Evolutionary conservation across 768 basidiomycete species (phyloP).

Genomic region (Pisolithus microcarpus): DNA sequence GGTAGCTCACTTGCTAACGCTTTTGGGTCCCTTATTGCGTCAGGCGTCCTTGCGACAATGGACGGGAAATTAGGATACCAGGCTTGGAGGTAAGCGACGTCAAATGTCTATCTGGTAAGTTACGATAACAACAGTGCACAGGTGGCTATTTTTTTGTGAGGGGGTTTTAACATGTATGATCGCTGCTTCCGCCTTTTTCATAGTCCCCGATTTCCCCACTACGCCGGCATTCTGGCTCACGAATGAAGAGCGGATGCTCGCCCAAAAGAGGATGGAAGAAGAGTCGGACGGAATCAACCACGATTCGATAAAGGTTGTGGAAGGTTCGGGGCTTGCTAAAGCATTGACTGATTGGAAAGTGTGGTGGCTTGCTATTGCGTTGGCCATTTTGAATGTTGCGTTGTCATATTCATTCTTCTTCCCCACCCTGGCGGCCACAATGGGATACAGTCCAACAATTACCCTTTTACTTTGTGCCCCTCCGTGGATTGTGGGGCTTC

Average conservation of each 20-base stretch:
- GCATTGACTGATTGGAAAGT: constrained; percentile 72
- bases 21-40: constrained; percentile 70
- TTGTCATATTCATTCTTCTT: constrained; percentile 75
- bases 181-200: constrained; percentile 44
- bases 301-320: constrained; percentile 31
- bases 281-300: constrained; percentile 50
- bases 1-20: constrained; percentile 75
- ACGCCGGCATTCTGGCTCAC: constrained; percentile 55
- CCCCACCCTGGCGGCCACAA: constrained; percentile 65
- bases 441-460: constrained; percentile 55
- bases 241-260: constrained; percentile 45
- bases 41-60: constrained; percentile 66
- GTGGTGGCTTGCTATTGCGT: constrained; percentile 66
- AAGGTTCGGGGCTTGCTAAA: constrained; percentile 41
- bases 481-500: constrained; percentile 58
- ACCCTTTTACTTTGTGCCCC: constrained; percentile 72
- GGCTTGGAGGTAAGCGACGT: constrained; percentile 60
- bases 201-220: constrained; percentile 69
- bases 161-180: constrained; percentile 49
- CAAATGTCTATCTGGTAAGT: not conserved
- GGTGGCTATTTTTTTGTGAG: constrained; percentile 69
- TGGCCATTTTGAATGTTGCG: constrained; percentile 48
- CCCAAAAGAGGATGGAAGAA: constrained; percentile 52
- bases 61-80: constrained; percentile 56
- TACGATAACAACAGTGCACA: constrained; percentile 14